phyloP scores from a whole-genome alignment of 2,329 filamentous ascomycete species.

The Ilyonectria robusta region DNA sequence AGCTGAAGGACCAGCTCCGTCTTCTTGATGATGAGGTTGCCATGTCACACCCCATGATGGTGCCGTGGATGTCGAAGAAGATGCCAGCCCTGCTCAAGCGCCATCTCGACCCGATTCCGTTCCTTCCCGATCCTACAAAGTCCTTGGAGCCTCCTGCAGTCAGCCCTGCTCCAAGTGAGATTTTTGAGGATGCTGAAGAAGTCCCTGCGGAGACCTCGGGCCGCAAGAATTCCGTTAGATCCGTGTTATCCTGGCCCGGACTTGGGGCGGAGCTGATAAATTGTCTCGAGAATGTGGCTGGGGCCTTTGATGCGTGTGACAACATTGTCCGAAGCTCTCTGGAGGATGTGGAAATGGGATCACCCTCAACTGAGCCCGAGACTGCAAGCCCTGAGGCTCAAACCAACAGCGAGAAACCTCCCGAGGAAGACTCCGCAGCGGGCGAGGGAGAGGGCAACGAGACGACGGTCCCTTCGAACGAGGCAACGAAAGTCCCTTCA shows the following conservation, averaged over 20 bases:
- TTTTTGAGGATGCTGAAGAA: slow-evolving; percentile 35
- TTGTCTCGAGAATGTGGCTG: slow-evolving; percentile 48
- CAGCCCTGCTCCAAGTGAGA: slow-evolving; percentile 31
- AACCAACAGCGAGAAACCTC: slow-evolving; percentile 24
- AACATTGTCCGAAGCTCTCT: slow-evolving; percentile 44
- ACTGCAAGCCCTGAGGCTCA: slow-evolving; percentile 32
- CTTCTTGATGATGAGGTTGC: slow-evolving; percentile 69
- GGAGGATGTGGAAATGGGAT: slow-evolving; percentile 46
- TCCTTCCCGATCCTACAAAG: slow-evolving; percentile 68
- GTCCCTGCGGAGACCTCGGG: slow-evolving; percentile 32
- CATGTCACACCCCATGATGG: slow-evolving; percentile 73
- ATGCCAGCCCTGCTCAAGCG: slow-evolving; percentile 67
- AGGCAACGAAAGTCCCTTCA: slow-evolving; percentile 20
- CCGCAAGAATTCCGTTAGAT: slow-evolving; percentile 31
- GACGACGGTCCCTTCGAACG: slow-evolving; percentile 25
- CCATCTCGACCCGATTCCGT: slow-evolving; percentile 73
- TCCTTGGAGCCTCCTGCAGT: slow-evolving; percentile 52
- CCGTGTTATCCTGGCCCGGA: slow-evolving; percentile 51
- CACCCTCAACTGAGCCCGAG: slow-evolving; percentile 34
- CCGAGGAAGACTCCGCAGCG: slow-evolving; percentile 15
- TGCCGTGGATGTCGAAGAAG: slow-evolving; percentile 66
- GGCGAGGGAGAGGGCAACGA: slow-evolving; percentile 15
- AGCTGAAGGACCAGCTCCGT: slow-evolving; percentile 69
- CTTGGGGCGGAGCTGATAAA: slow-evolving; percentile 53
- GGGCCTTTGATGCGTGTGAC: slow-evolving; percentile 50